Evolutionary conservation across 176 grass and related monocot genomes (phyloP).

Genomic region (Cymbopogon citratus): DNA sequence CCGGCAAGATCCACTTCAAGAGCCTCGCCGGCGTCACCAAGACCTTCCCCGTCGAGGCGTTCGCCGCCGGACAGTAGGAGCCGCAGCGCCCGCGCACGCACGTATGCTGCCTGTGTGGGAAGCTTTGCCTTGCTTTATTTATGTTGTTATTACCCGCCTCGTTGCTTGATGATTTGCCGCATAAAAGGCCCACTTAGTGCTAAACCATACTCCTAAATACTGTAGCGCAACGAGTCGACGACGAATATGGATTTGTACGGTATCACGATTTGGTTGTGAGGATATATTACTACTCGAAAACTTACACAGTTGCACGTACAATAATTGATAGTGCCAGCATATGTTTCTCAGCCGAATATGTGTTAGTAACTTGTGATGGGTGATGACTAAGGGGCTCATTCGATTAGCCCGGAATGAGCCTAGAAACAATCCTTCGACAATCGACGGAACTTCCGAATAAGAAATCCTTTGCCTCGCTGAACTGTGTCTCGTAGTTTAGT

Average conservation of each 20-base stretch:
- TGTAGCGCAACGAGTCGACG: neutral
- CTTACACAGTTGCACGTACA: too few species aligned
- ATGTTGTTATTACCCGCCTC: neutral
- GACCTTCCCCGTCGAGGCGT: constrained; percentile 75
- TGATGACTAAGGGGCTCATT: too few species aligned
- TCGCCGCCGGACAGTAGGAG: constrained; percentile 48
- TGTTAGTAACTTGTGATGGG: too few species aligned
- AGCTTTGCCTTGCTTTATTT: neutral
- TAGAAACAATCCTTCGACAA: too few species aligned
- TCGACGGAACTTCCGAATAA: too few species aligned
- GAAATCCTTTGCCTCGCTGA: too few species aligned
- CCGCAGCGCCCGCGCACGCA: neutral
- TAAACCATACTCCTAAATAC: neutral
- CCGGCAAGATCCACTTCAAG: constrained; percentile 85
- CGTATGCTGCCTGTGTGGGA: neutral
- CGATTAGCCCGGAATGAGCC: too few species aligned
- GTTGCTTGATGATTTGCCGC: neutral
- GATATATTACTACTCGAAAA: too few species aligned
- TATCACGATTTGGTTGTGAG: neutral
- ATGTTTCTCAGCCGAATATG: too few species aligned
- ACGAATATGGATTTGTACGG: neutral
- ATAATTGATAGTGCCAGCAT: too few species aligned
- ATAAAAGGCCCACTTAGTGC: neutral
- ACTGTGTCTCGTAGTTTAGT: too few species aligned
- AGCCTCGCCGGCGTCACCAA: constrained; percentile 80